Base-by-base conservation (phyloP, 1,284 basidiomycete genomes). In the Dichomitus squalens region DNA sequence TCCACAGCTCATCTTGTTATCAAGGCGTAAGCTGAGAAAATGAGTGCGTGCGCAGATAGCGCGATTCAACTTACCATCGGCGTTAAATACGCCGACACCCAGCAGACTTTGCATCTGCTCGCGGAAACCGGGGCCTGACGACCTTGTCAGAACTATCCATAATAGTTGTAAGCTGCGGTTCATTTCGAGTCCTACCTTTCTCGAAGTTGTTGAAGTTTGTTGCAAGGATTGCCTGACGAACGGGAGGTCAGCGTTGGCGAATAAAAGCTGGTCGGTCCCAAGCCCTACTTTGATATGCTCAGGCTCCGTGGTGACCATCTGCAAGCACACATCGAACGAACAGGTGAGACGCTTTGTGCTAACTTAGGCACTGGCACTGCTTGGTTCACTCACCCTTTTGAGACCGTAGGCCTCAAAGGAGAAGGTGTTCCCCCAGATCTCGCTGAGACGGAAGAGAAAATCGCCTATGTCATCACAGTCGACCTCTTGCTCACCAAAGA, bases 51-150 rank as follows among this genome's bases (percentile, higher is more conserved):
- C 14, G 25, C 25, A 21, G 7, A n/a, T 44, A 23, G 21, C 12
- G 40, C 18, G n/a, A 23, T 29, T n/a, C 14, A 9, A 56, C 61
- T 48, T 46, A 65, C 73, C 73, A 55, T 76, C 75, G 0, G 74
- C 66, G 57, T 76, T 76, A 67, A 76, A 76, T 1, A 76, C 75
- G 8, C 75, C 75, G 1, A 65, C 64, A 3, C 75, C 76, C 2
- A 76, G 54, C 7, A 76, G 61, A 16, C 68, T 64, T 34, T 63
- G 33, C 58, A 68, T 64, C 48, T 64, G 62, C 7, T 40, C 25
- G 9, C 61, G 63, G 54, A 70, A 67, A 0, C 9, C 21, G 4
- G 38, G 25, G 4, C 66, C 66, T 66, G 38, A 18, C 16, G 8
- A 4, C 7, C 7, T 7, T 29, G n/a, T 29, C 16, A 44, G n/a